Evolutionary conservation across 2,329 filamentous ascomycete genomes (phyloP), one percentile per base, ranked within the genome.

Genomic region (Colletotrichum tropicale): DNA sequence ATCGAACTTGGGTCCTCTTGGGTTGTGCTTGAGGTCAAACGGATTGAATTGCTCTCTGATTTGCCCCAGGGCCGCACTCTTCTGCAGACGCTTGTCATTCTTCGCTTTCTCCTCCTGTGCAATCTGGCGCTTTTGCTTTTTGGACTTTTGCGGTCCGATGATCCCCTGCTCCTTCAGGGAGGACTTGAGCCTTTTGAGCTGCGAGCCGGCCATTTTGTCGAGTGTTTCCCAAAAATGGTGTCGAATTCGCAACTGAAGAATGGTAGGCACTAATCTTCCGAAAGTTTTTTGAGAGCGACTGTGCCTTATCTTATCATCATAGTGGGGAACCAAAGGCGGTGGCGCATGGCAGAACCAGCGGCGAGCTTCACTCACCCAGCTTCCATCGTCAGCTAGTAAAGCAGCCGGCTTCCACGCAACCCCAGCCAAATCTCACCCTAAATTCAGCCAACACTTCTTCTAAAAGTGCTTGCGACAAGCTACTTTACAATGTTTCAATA

Each of bases 41-140:
- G 97, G 97, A 84, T 99, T 99, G 91, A 98, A 98, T 79, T 96
- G 94, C 81, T 98, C 96, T 82, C 97, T 94, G 83, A 99, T 98
- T 73, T 91, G 92, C 80, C 94, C 93, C 77, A 99, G 89, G 18
- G 96, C 95, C 71, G 92, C 93, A 81, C 94, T 91, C 82, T 94
- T 92, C 83, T 95, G 92, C 30, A 95, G 90, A 76, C 95, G 93
- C 85, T 95, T 94, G 81, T 96, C 93, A 79, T 86, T 87, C 77
- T 90, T 91, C 77, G 89, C 90, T 72, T 91, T 92, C 67, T 90
- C 91, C 84, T 92, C 92, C 84, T 93, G 92, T 70, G 89, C 91
- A 81, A 91, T 90, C 82, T 94, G 92, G 81, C 95, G 94, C 84
- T 95, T 96, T 84, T 98, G 94, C 86, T 98, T 98, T 82, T 98